phyloP scores from a whole-genome alignment of 2,329 filamentous ascomycete species.

The Zymoseptoria tritici region DNA sequence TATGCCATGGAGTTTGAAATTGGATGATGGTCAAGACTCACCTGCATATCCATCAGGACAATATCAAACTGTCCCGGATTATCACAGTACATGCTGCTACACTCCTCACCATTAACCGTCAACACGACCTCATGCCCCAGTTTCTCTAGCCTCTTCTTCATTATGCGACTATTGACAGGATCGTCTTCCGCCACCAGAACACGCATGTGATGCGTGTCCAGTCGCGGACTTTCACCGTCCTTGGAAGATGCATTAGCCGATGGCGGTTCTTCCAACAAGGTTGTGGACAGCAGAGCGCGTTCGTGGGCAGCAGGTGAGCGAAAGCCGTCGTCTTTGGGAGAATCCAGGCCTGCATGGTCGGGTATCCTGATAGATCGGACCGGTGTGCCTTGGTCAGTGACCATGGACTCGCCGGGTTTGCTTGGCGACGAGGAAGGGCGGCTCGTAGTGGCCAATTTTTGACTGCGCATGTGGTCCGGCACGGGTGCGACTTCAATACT shows the following conservation, averaged over 20 bases:
- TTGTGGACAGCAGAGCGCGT: background rate
- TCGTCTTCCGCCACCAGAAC: slow-evolving; percentile 83
- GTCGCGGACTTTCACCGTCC: slow-evolving; percentile 1
- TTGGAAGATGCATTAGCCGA: background rate
- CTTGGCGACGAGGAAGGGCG: slow-evolving; percentile 17
- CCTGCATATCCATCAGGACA: slow-evolving; percentile 89
- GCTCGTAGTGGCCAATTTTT: background rate
- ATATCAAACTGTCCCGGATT: slow-evolving; percentile 61
- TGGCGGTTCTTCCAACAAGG: background rate
- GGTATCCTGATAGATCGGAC: slow-evolving; percentile 42
- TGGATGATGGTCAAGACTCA: slow-evolving; percentile 34
- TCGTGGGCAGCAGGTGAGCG: background rate
- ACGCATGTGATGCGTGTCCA: slow-evolving; percentile 42
- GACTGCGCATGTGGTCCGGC: slow-evolving; percentile 19
- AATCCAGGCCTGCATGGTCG: slow-evolving; percentile 21
- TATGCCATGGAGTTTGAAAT: background rate
- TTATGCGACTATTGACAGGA: slow-evolving; percentile 74
- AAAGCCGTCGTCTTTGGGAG: slow-evolving; percentile 20
- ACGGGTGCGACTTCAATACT: slow-evolving; percentile 17
- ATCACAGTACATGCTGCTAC: slow-evolving; percentile 62
- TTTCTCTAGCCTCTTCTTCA: slow-evolving; percentile 73
- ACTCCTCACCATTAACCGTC: slow-evolving; percentile 79
- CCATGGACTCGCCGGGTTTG: slow-evolving; percentile 32
- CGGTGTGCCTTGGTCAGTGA: slow-evolving; percentile 36
- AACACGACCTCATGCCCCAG: slow-evolving; percentile 63